A percentile compares a stretch with the other conserved stretches of the same genome.
Conservation (phyloP, 345 rosid species). For the Raphanus raphanistrum region DNA sequence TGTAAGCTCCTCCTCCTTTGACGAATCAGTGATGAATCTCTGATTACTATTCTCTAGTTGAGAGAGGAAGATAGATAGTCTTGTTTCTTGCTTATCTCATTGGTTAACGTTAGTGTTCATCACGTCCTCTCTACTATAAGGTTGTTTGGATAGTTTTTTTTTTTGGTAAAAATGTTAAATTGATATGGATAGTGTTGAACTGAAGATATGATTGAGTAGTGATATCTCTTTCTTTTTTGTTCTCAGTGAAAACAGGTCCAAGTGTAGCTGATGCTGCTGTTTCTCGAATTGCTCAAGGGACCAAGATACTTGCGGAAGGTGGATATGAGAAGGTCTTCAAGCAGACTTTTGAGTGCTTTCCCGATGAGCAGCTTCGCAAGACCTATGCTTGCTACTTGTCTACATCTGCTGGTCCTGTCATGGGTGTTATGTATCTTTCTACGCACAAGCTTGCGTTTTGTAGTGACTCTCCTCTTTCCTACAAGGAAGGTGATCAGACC, state of each 20-base stretch:
- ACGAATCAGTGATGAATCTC: too few species aligned
- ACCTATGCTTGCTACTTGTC: constrained; percentile 88
- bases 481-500: constrained; percentile 68
- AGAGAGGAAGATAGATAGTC: too few species aligned
- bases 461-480: constrained; percentile 83
- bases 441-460: constrained; percentile 77
- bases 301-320: constrained; percentile 92
- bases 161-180: too few species aligned
- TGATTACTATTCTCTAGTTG: too few species aligned
- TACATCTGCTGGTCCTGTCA: constrained; percentile 96
- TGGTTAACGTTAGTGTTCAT: background rate
- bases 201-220: too few species aligned
- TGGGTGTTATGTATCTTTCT: constrained; percentile 84
- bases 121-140: background rate
- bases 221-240: background rate
- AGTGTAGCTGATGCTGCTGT: constrained; percentile 93
- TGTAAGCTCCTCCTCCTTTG: constrained; percentile 39
- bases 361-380: constrained; percentile 78
- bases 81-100: background rate
- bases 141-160: too few species aligned
- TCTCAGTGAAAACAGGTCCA: constrained; percentile 88
- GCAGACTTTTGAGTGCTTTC: constrained; percentile 70
- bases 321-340: constrained; percentile 88
- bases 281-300: constrained; percentile 85
- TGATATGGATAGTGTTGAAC: too few species aligned